Evolutionary conservation across 768 basidiomycete species (phyloP), one percentile per base, ranked within the genome.

Genomic region (Cystoderma amianthinum): DNA sequence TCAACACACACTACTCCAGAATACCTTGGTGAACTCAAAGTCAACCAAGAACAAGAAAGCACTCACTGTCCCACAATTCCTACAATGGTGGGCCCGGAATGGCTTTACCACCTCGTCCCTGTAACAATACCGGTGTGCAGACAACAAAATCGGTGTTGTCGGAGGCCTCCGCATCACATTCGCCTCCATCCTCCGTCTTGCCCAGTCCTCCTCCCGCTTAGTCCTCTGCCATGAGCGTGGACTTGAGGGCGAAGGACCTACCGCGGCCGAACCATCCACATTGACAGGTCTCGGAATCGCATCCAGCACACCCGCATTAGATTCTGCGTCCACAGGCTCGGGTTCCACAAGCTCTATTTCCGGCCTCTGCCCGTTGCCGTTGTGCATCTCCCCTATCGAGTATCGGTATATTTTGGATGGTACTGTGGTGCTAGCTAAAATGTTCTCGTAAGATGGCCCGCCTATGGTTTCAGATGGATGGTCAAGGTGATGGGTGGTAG

Each of bases 61-160:
- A 67, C 82, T 53, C 47, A 88, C 86, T 9, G 78, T 88, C n/a
- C 85, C 89, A 63, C 90, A 93, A 30, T 65, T 63, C 23, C 85
- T 68, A 59, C 89, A 93, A 56, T 93, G 89, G 58, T 92, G 89
- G 7, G 85, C 61, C 32, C 88, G 60, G 44, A 75, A 71, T 0
- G 89, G 89, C 55, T 89, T 91, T 39, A 85, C 60, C 32, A 89
- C 68, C 18, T 62, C 67, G 45, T 88, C 86, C 6, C 56, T 60
- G 3, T 48, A 46, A 55, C 88, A 91, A 56, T 85, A 90, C 32
- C 87, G 67, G 53, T 80, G 68, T 41, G 77, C 76, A 13, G 82
- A 80, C 3, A 68, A 58, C 22, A 90, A 63, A 2, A 80, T 60
- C 2, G 69, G 63, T 9, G 59, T 60, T 25, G 48, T 59, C 2